Base-by-base conservation (phyloP, 345 rosid genomes). In the Acer yangbiense region DNA sequence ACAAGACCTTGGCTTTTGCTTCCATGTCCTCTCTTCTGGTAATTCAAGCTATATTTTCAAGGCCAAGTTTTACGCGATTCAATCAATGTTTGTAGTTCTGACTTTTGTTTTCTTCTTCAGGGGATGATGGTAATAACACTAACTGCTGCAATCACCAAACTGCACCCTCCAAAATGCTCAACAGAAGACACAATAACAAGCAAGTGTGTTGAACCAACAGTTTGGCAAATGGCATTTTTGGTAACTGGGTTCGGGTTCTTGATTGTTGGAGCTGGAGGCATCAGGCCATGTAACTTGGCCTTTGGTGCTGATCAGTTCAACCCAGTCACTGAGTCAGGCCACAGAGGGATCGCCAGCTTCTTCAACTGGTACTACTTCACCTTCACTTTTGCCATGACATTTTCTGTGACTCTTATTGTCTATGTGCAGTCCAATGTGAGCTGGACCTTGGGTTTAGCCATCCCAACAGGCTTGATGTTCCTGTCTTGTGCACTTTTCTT, bases 301-400 rank as follows among this genome's bases (percentile, higher is more conserved):
- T 84, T 83, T 18, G 89, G 89, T 23, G 89, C 84, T 11, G 89
- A 86, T 10, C 89, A 86, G 16, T 86, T 83, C 76, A 67, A 86
- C 43, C 85, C 89, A 7, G 64, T 63, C 0, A 72, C 84, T 1
- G 79, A 84, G 46, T 77, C 85, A 0, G 89, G 89, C 23, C 69
- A 71, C 43, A 77, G 76, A 72, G 87, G 87, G 11, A 80, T 78
- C 41, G 61, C 16, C 43, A 86, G 85, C 71, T 86, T 86, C 77
- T 83, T 86, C 77, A 84, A 86, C 55, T 86, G 87, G 87, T 84
- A 82, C 76, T 86, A 74, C 50, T 80, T 86, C 58, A 86, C 89
- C 79, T 82, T 71, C 74, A 78, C 87, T 6, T 80, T 84, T 46
- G 82, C 84, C 0, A 63, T 77, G 39, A 69, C 79, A 79, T 21